Conservation (phyloP, 2,329 filamentous ascomycete genomes). For the Stachybotrys chlorohalonatus region DNA sequence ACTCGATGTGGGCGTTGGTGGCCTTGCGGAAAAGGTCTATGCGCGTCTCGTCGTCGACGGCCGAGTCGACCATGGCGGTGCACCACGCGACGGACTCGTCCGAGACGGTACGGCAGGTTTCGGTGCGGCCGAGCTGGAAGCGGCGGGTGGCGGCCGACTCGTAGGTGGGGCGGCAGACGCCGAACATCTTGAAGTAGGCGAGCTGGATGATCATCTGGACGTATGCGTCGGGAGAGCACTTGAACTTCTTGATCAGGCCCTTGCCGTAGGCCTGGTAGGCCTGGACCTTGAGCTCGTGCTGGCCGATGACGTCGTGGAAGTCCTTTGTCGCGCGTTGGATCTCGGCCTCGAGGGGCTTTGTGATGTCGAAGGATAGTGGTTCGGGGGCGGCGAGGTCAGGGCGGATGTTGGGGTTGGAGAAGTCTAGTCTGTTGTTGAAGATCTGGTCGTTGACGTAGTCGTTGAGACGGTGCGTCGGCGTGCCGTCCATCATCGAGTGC, state of each 20-base stretch:
- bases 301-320: slow-evolving; percentile 71
- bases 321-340: slow-evolving; percentile 71
- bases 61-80: slow-evolving; percentile 68
- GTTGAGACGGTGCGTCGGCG: slow-evolving; percentile 91
- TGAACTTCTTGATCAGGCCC: slow-evolving; percentile 98
- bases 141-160: slow-evolving; percentile 91
- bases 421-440: slow-evolving; percentile 89
- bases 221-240: slow-evolving; percentile 93
- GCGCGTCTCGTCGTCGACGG: slow-evolving; percentile 53
- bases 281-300: slow-evolving; percentile 88
- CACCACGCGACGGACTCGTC: slow-evolving; percentile 90
- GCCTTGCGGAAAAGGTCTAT: slow-evolving; percentile 75
- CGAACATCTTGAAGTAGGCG: slow-evolving; percentile 98
- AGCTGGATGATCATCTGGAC: slow-evolving; percentile 98
- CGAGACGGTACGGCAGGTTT: slow-evolving; percentile 87
- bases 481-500: slow-evolving; percentile 99
- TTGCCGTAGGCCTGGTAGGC: slow-evolving; percentile 97
- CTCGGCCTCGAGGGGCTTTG: slow-evolving; percentile 62
- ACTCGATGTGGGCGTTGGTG: slow-evolving; percentile 74
- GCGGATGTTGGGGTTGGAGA: slow-evolving; percentile 68
- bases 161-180: slow-evolving; percentile 94
- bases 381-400: slow-evolving; percentile 77
- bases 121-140: slow-evolving; percentile 93
- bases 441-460: slow-evolving; percentile 90
- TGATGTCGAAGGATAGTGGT: slow-evolving; percentile 70